Evolutionary conservation across 148 eudicot genomes (phyloP), one percentile per base, ranked within the genome.

Genomic region (Agrostemma githago): DNA sequence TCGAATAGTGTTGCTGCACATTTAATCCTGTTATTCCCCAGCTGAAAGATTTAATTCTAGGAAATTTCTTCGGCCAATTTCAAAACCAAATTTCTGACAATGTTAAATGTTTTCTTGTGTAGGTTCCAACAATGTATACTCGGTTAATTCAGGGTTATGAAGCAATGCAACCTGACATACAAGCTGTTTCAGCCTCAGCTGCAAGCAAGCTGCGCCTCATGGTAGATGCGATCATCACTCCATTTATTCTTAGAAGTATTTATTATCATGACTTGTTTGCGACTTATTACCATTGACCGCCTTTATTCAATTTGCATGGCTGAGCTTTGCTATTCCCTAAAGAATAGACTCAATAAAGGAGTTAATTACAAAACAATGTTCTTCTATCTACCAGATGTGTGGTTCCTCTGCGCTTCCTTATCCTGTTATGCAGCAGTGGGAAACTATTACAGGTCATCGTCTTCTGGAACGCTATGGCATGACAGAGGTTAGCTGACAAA

Each of bases 51-150:
- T n/a, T 78, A 60, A 43, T 72, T 78, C 12, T 38, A 57, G 34
- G 38, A 39, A 59, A 41, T 56, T 39, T 54, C 12, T 68, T 15
- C 48, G 19, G 66, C 38, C 4, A 5, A 62, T 41, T 12, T 70
- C 46, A 60, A 5, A 9, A 41, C 16, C 66, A 51, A 7, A 14
- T 40, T 19, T 62, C 54, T 15, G 46, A 68, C 41, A 56, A 57
- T 54, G 8, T 14, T 56, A 15, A 8, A 41, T 69, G 59, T 57
- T 81, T 60, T 74, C 34, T 3, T 44, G 9, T 83, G 67, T 83
- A 95, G 98, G 98, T 95, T 81, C 98, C 98, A 73, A 95, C 98
- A 56, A 95, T 95, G 92, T 95, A 92, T 77, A 86, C 97, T 67
- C 87, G 98, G 70, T 74, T 95, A 77, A 92, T 92, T 76, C 98